phyloP scores from a whole-genome alignment of 208 protist species.

The Leishmania gerbilli region DNA sequence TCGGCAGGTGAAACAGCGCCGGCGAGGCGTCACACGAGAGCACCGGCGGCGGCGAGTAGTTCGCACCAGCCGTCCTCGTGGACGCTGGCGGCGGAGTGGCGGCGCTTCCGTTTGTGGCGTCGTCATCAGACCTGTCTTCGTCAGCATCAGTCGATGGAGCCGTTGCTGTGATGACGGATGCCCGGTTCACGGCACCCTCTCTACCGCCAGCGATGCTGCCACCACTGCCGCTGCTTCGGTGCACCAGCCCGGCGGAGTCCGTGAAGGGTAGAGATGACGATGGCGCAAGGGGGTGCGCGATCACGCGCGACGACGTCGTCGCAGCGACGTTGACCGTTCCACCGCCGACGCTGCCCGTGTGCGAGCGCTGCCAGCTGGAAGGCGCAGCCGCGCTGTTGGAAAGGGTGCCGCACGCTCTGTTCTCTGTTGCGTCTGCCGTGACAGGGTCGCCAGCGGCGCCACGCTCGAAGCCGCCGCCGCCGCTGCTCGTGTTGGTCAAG shows the following conservation, averaged over 20 bases:
- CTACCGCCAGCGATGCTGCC: neutral
- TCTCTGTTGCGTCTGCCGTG: neutral
- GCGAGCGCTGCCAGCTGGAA: neutral
- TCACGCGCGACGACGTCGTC: neutral
- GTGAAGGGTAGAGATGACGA: neutral
- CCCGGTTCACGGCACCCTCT: neutral
- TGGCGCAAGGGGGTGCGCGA: neutral
- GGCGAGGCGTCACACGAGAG: slow-evolving; percentile 26
- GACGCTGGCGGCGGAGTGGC: neutral
- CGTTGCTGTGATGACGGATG: neutral
- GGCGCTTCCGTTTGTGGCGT: neutral
- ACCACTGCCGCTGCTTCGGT: neutral
- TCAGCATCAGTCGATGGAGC: neutral
- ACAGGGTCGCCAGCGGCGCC: neutral
- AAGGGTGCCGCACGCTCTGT: neutral
- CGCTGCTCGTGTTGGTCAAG: slow-evolving; percentile 6
- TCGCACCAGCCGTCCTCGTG: neutral
- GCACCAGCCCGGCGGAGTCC: neutral
- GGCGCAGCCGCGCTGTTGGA: too few species aligned
- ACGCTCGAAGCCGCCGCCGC: too few species aligned
- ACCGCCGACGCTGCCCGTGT: neutral
- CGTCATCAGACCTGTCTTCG: neutral
- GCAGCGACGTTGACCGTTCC: neutral
- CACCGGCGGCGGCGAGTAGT: slow-evolving; percentile 9
- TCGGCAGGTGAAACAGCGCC: slow-evolving; percentile 16